These are phyloP conservation scores for Penicillium sp. DNA, from an alignment of 2,329 filamentous ascomycete species.

Conservation along the genomic window DNA sequence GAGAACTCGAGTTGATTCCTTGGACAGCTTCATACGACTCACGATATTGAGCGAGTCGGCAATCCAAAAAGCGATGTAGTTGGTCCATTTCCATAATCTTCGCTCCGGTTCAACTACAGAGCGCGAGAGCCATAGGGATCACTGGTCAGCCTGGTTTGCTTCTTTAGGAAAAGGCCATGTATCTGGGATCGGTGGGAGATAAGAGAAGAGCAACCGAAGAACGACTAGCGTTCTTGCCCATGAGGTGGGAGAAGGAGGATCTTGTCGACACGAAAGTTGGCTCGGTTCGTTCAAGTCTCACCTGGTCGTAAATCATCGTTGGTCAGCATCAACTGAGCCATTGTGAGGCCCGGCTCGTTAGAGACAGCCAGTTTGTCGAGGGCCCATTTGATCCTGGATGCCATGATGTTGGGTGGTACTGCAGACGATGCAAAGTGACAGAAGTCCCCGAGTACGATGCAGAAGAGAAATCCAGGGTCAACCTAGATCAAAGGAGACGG, in stretches of 20 bases:
- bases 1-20: slow-evolving; percentile 1
- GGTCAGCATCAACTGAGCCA: slow-evolving; percentile 75
- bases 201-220: no score
- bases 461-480: not conserved
- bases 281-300: slow-evolving; percentile 23
- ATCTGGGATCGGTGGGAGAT: not conserved
- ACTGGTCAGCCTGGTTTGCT: slow-evolving; percentile 10
- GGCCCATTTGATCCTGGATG: slow-evolving; percentile 22
- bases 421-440: no score
- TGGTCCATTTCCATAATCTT: slow-evolving; percentile 78
- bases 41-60: slow-evolving; percentile 77
- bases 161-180: no score
- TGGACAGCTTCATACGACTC: slow-evolving; percentile 15
- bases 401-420: slow-evolving; percentile 17
- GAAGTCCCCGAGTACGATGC: no score
- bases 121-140: slow-evolving; percentile 8
- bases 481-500: slow-evolving; percentile 1
- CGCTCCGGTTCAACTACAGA: slow-evolving; percentile 66
- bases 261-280: slow-evolving; percentile 1
- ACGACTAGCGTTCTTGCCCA: no score
- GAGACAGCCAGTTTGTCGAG: slow-evolving; percentile 63
- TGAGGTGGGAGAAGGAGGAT: no score
- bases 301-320: slow-evolving; percentile 72
- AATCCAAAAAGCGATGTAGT: slow-evolving; percentile 85
- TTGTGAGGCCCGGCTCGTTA: slow-evolving; percentile 68